Evolutionary conservation across 352 stramenopile species (phyloP), one percentile per base, ranked within the genome.

Genomic region (Phytophthora sp.): DNA sequence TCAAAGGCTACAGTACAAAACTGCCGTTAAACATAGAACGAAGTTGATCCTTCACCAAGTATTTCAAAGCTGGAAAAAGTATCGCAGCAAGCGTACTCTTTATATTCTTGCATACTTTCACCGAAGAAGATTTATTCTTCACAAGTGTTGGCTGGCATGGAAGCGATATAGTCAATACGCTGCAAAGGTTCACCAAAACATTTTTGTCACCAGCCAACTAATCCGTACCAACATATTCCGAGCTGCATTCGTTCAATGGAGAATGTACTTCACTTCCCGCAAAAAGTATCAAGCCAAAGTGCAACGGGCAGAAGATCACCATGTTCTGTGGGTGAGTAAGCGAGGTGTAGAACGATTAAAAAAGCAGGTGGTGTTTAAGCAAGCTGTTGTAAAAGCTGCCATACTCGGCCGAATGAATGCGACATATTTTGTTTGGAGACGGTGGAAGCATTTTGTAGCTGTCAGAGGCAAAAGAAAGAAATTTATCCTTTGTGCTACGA

Each of bases 241-340:
- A 28, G 24, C 56, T 18, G 54, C 63, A 0, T 79, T 82, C 20
- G 12, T 43, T 30, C 48, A 30, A n/a, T 84, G 72, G 72, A 76
- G 64, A 17, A 10, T 15, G 28, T 76, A 68, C 12, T 8, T 28
- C 3, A 62, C 38, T 23, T 11, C 28, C 11, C 56, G 11, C 9
- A 44, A 60, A 52, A 31, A 56, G 10, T 10, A 8, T n/a, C 37
- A 53, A 2, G 6, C 7, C 27, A 17, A 54, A 34, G n/a, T 58
- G 4, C 27, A 44, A 21, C 26, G 13, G 18, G 62, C 65, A 37
- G 51, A 72, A 17, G 38, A 57, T 31, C 34, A 69, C 28, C 43
- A 57, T n/a, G 39, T 21, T 26, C 32, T 39, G 18, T 43, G 39
- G 45, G n/a, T 52, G 17, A 61, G 20, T n/a, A 63, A 52, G 38